Evolutionary conservation across 768 basidiomycete genomes (phyloP), one percentile per base, ranked within the genome.

Genomic region (Chalciporus pseudorubinellus): DNA sequence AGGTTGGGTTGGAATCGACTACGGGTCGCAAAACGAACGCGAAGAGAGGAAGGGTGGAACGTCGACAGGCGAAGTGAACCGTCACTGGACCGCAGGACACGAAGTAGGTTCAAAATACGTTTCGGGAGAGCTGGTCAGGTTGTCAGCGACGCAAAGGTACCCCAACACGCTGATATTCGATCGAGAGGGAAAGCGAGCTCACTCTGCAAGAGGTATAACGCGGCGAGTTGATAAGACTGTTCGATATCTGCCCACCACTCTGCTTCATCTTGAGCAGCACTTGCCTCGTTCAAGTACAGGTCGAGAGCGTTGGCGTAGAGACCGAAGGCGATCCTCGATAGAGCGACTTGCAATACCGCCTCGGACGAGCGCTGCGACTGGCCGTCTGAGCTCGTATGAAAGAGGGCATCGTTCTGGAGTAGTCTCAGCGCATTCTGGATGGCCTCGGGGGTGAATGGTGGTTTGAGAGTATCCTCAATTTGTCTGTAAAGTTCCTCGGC

Each of bases 171-270:
- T 24, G 44, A 8, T 38, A 33, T 31, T 22, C 45, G 8, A 1
- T 24, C 24, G 51, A 10, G 21, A 8, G 43, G 36, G 31, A 21
- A 42, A 16, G 21, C 1, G 39, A 6, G 74, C 85, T 59, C 62
- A 95, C 92, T 89, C 73, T 94, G 89, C 2, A 95, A 55, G 22
- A 95, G 74, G 67, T 88, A 92, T 62, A 79, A 71, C 3, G 77
- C 77, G 10, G 85, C 75, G 18, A 74, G 77, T 46, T 69, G 57
- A 22, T 73, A 62, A 3, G 87, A 91, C 28, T 81, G 76, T 55
- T 86, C 84, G 38, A 88, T 66, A 24, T 82, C 78, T 14, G 78
- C 76, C 94, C 94, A 98, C 87, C 89, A 97, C 40, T 88, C 81
- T 18, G 89, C 82, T 60, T 93, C 90, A 7, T 76, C 69, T 59